Percentiles rank a stretch among this genome's conserved stretches.
Conservation (phyloP, 2,329 filamentous ascomycete species). For the Juglanconis sp. region DNA sequence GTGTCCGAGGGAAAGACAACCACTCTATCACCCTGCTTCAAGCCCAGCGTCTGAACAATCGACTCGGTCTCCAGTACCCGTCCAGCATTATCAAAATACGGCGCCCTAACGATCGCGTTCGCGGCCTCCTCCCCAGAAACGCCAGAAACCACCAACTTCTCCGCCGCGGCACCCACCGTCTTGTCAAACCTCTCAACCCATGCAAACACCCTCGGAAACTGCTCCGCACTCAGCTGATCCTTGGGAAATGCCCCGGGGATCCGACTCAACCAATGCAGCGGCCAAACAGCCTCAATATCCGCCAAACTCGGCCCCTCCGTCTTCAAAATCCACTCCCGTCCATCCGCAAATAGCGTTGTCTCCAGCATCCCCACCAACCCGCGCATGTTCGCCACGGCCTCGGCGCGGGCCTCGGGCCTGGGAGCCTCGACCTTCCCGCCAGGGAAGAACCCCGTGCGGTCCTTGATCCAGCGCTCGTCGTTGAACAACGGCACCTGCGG, state of each 20-base stretch:
- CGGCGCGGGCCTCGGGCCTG: constrained; percentile 38
- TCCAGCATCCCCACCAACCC: constrained; percentile 58
- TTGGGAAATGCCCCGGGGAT: constrained; percentile 54
- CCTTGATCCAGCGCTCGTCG: constrained; percentile 57
- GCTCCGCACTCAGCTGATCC: constrained; percentile 46
- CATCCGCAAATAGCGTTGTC: constrained; percentile 60
- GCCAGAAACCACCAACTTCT: constrained; percentile 29
- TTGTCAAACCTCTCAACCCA: constrained; percentile 63
- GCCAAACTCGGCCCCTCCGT: constrained; percentile 52
- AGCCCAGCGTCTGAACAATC: constrained; percentile 38
- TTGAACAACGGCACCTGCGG: constrained; percentile 49
- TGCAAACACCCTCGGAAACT: constrained; percentile 58
- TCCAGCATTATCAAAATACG: constrained; percentile 42
- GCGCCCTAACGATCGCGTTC: constrained; percentile 39
- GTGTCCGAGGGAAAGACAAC: constrained; percentile 61
- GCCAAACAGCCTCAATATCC: constrained; percentile 69
- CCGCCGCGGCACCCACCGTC: constrained; percentile 41
- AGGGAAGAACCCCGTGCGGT: constrained; percentile 42
- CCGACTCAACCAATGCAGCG: constrained; percentile 61
- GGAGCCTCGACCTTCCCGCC: constrained; percentile 20
- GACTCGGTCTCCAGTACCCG: constrained; percentile 48
- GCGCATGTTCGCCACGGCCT: constrained; percentile 54
- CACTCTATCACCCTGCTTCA: constrained; percentile 53
- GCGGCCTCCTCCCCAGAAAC: constrained; percentile 55
- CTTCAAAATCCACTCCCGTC: constrained; percentile 61